Conservation (phyloP, 2,329 filamentous ascomycete genomes). For the Colletotrichum sp. region DNA sequence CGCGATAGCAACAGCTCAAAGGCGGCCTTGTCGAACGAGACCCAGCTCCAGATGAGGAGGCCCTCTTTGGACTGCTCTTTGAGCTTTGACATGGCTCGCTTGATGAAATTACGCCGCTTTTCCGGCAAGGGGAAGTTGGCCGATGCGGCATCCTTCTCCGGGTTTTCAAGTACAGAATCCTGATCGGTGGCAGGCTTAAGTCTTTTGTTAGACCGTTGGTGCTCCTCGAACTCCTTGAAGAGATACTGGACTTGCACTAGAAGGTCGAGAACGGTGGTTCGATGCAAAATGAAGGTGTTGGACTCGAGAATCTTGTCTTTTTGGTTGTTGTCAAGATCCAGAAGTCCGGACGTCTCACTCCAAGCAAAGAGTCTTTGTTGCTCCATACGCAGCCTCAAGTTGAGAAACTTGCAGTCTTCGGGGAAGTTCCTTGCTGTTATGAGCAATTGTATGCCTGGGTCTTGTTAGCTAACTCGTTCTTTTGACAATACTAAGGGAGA, state of each 20-base stretch:
- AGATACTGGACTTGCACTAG: constrained; percentile 52
- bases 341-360: constrained; percentile 53
- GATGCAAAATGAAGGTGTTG: constrained; percentile 53
- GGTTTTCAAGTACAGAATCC: constrained; percentile 37
- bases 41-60: constrained; percentile 45
- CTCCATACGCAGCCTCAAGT: constrained; percentile 53
- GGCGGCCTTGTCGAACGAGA: constrained; percentile 49
- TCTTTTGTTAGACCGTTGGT: constrained; percentile 43
- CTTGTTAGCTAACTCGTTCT: neutral
- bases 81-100: constrained; percentile 45
- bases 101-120: constrained; percentile 46
- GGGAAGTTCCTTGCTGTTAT: constrained; percentile 52
- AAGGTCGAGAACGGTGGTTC: constrained; percentile 53
- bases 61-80: constrained; percentile 40
- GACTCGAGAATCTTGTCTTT: constrained; percentile 47
- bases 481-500: neutral
- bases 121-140: constrained; percentile 50
- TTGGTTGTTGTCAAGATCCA: constrained; percentile 47
- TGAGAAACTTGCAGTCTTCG: constrained; percentile 54
- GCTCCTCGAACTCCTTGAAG: constrained; percentile 50
- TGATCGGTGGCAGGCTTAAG: constrained; percentile 38
- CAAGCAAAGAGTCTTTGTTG: constrained; percentile 55
- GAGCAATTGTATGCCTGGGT: constrained; percentile 49
- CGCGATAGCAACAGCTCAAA: constrained; percentile 49
- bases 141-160: constrained; percentile 48